A percentile compares a stretch with the other conserved stretches of the same genome.
Evolutionary conservation across 352 stramenopile genomes (phyloP).

Genomic region (Phytophthora chlamydospora): DNA sequence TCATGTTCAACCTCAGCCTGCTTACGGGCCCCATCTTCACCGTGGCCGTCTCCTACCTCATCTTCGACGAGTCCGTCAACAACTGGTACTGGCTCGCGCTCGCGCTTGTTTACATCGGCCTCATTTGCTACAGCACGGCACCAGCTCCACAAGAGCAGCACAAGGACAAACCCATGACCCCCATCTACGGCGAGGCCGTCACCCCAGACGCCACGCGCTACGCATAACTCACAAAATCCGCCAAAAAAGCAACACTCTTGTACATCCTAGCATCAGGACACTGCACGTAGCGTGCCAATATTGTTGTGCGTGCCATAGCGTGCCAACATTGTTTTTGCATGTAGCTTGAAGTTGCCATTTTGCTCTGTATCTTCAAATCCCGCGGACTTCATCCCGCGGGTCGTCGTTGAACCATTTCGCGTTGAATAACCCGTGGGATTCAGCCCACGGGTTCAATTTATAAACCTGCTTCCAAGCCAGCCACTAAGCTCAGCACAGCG

Average conservation of each 20-base stretch:
- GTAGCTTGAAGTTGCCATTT: constrained; percentile 1
- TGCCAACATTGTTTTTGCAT: too few species aligned
- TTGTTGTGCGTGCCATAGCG: too few species aligned
- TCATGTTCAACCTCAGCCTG: constrained; percentile 75
- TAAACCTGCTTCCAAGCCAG: constrained; percentile 1
- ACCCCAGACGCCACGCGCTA: constrained; percentile 23
- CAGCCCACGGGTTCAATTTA: too few species aligned
- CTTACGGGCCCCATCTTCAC: constrained; percentile 67
- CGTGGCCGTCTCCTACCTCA: constrained; percentile 56
- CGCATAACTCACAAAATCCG: constrained; percentile 12
- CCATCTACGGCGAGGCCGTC: constrained; percentile 27
- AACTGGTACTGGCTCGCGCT: constrained; percentile 69
- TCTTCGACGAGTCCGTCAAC: constrained; percentile 67
- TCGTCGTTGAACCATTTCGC: too few species aligned
- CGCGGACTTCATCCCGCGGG: too few species aligned
- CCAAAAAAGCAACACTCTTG: background rate
- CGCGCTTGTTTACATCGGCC: constrained; percentile 60
- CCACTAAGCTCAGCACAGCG: constrained; percentile 2
- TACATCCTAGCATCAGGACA: too few species aligned
- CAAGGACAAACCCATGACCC: constrained; percentile 21
- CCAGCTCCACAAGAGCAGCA: constrained; percentile 37
- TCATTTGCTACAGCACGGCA: constrained; percentile 53
- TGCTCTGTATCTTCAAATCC: background rate
- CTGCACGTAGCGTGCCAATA: too few species aligned
- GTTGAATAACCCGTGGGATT: too few species aligned